A percentile compares a stretch with the other conserved stretches of the same genome.
phyloP scores from a whole-genome alignment of 108 stramenopile genomes.

The Pseudonitzschia multistriata region DNA sequence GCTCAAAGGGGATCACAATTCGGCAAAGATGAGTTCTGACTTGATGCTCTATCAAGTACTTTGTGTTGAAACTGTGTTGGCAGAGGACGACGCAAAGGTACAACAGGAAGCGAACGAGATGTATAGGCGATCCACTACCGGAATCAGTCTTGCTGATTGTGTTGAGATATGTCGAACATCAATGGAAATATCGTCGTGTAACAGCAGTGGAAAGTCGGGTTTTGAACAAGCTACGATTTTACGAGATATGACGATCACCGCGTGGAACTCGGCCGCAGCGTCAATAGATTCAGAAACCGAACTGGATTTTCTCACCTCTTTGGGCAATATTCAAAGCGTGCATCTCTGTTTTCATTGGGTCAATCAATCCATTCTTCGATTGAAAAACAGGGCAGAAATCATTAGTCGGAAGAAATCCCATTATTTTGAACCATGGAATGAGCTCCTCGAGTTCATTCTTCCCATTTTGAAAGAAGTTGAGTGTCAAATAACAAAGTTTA shows the following conservation, averaged over 20 bases:
- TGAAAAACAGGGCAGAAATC: slow-evolving; percentile 7
- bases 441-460: slow-evolving; percentile 1
- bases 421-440: slow-evolving; percentile 9
- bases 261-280: not conserved
- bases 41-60: slow-evolving; percentile 6
- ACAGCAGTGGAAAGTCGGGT: not conserved
- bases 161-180: not conserved
- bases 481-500: not conserved
- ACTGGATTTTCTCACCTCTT: not conserved
- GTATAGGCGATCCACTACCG: not conserved
- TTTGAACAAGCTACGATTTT: slow-evolving; percentile 4
- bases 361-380: slow-evolving; percentile 3
- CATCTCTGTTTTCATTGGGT: slow-evolving; percentile 9
- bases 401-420: not conserved
- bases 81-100: slow-evolving; percentile 26
- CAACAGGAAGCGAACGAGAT: slow-evolving; percentile 21
- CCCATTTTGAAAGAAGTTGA: slow-evolving; percentile 14
- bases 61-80: slow-evolving; percentile 17
- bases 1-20: not conserved
- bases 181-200: not conserved
- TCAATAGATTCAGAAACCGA: not conserved
- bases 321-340: not conserved
- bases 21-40: not conserved
- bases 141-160: slow-evolving; percentile 4
- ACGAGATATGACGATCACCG: slow-evolving; percentile 5